A percentile compares a stretch with the other conserved stretches of the same genome.
Conservation (phyloP, 1,284 basidiomycete genomes). For the Cutaneotrichosporon mucoides region DNA sequence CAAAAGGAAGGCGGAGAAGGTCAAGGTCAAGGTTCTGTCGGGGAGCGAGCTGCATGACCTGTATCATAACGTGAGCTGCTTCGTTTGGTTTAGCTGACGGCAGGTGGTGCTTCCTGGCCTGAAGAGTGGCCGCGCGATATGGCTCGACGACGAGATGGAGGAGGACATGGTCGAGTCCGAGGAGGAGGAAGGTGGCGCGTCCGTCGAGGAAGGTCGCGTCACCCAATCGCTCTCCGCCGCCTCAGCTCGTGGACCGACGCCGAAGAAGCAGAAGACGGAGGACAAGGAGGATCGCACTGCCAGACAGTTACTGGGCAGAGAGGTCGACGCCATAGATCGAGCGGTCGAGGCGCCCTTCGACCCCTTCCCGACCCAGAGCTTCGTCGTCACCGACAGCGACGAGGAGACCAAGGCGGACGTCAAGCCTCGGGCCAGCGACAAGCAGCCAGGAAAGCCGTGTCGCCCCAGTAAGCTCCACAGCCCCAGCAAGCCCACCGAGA, state of each 20-base stretch:
- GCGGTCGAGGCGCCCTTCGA: not conserved
- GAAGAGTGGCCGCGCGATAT: constrained; percentile 22
- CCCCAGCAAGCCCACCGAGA: no score
- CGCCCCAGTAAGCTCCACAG: no score
- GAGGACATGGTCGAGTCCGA: not conserved
- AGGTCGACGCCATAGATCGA: not conserved
- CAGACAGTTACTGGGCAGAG: not conserved
- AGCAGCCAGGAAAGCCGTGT: no score
- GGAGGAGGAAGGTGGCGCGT: not conserved
- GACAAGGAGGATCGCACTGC: not conserved
- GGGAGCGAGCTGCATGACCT: constrained; percentile 30
- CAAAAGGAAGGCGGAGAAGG: not conserved
- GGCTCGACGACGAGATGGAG: constrained; percentile 9
- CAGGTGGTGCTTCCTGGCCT: constrained; percentile 33
- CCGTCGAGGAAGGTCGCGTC: not conserved
- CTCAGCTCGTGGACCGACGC: no score
- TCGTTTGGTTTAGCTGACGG: constrained; percentile 1
- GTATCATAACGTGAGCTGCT: constrained; percentile 30
- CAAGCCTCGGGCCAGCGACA: no score
- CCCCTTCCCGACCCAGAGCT: no score
- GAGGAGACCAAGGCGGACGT: no score
- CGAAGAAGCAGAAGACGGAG: no score
- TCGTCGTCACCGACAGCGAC: not conserved
- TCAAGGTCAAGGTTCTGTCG: constrained; percentile 7
- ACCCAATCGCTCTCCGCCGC: no score